phyloP scores from a whole-genome alignment of 345 rosid species.

The Noccaea caerulescens region DNA sequence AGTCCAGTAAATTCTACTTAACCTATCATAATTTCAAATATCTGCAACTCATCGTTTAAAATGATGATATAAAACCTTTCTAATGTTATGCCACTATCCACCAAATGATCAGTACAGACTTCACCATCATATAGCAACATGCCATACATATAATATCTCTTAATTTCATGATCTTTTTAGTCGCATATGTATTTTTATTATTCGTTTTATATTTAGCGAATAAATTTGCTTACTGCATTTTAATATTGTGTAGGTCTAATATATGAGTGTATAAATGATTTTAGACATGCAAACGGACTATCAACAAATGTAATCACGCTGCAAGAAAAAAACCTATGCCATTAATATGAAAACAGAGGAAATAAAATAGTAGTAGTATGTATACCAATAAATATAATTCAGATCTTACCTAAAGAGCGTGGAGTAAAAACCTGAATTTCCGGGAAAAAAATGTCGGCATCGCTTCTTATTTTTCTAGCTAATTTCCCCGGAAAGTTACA shows the following conservation, averaged over 20 bases:
- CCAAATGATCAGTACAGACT: background rate
- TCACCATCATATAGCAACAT: background rate
- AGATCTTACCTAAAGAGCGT: conserved; percentile 36
- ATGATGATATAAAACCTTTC: background rate
- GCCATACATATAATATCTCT: too few species aligned
- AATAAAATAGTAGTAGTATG: conserved; percentile 2
- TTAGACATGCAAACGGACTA: conserved; percentile 33
- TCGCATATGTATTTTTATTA: background rate
- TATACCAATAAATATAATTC: background rate
- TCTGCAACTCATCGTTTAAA: too few species aligned
- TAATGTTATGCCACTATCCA: background rate
- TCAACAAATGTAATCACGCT: conserved; percentile 13
- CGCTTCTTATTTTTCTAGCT: conserved; percentile 18
- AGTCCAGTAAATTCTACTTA: background rate
- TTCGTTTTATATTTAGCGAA: background rate
- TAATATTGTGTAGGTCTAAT: conserved; percentile 19
- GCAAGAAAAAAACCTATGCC: conserved; percentile 35
- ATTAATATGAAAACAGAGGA: conserved; percentile 41
- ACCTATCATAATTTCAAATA: background rate
- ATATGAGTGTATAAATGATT: background rate
- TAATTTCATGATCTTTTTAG: conserved; percentile 1
- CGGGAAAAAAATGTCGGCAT: conserved; percentile 42
- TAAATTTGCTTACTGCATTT: background rate
- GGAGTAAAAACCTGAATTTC: conserved; percentile 33
- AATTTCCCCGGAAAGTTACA: conserved; percentile 41